Conservation (phyloP, 441 rosid genomes). For the Pelargonium fulgidum region DNA sequence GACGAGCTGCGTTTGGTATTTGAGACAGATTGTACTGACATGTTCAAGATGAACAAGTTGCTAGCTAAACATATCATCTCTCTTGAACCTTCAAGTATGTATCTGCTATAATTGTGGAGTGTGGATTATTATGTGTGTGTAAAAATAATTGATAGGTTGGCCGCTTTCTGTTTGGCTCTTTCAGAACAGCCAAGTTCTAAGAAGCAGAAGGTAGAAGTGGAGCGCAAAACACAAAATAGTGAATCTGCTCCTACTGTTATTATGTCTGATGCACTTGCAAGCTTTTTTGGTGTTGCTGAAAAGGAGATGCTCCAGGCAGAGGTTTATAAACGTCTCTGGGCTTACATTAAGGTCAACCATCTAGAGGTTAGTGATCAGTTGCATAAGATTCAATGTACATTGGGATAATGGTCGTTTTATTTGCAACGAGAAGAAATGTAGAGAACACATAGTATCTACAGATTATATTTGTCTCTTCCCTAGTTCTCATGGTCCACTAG, state of each 20-base stretch:
- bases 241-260: conserved; percentile 33
- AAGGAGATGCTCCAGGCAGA: conserved; percentile 47
- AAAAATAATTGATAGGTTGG: too few species aligned
- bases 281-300: conserved; percentile 49
- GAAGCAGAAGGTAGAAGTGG: conserved; percentile 51
- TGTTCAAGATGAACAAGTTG: conserved; percentile 95
- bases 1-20: conserved; percentile 79
- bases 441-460: too few species aligned
- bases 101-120: not conserved
- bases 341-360: conserved; percentile 46
- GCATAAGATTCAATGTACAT: too few species aligned
- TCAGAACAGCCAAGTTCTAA: conserved; percentile 68
- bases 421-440: too few species aligned
- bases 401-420: too few species aligned
- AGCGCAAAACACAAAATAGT: conserved; percentile 34
- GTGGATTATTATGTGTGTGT: too few species aligned
- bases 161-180: conserved; percentile 9
- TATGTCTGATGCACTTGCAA: conserved; percentile 58
- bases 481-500: too few species aligned
- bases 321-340: conserved; percentile 48
- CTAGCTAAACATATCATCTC: conserved; percentile 82
- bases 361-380: conserved; percentile 39
- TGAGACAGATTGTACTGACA: conserved; percentile 95
- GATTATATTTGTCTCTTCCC: too few species aligned
- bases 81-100: conserved; percentile 70